These are phyloP conservation scores for Teratosphaeria viscida DNA, from an alignment of 2,329 filamentous ascomycete species.

Conservation along the genomic window DNA sequence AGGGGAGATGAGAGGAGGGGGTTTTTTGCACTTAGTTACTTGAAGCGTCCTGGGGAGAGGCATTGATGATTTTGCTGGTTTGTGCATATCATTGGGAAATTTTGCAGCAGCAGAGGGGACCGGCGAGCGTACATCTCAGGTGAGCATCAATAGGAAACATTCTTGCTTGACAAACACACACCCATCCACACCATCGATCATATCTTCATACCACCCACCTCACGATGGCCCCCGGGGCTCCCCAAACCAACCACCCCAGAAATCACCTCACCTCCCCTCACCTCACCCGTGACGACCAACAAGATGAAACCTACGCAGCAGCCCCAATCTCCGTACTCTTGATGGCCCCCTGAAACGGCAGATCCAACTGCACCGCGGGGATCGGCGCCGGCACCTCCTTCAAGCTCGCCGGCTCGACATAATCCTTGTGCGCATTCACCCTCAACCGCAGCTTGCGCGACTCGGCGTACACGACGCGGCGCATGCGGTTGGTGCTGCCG, in stretches of 20 bases:
- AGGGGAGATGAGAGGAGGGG: background rate
- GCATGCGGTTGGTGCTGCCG: constrained; percentile 31
- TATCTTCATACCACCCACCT: background rate
- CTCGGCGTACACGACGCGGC: constrained; percentile 32
- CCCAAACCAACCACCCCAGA: background rate
- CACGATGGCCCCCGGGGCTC: background rate
- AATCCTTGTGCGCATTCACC: constrained; percentile 31
- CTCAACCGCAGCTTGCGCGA: constrained; percentile 29
- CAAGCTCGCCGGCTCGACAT: constrained; percentile 29
- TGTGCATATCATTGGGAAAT: too few species aligned
- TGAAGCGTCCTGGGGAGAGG: background rate
- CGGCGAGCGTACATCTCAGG: background rate
- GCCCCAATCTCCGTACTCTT: background rate
- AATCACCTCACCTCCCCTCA: background rate
- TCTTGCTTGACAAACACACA: background rate
- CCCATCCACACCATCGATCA: background rate
- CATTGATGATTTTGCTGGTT: background rate
- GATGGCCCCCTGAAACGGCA: constrained; percentile 6
- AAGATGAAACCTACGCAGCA: background rate
- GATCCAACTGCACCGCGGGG: constrained; percentile 17
- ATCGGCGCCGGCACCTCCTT: constrained; percentile 28
- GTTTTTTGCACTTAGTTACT: background rate
- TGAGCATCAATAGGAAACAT: background rate
- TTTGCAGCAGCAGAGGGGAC: background rate
- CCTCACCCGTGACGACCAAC: background rate